phyloP scores from a whole-genome alignment of 148 eudicot genomes.

The Salicornia ramosissima region DNA sequence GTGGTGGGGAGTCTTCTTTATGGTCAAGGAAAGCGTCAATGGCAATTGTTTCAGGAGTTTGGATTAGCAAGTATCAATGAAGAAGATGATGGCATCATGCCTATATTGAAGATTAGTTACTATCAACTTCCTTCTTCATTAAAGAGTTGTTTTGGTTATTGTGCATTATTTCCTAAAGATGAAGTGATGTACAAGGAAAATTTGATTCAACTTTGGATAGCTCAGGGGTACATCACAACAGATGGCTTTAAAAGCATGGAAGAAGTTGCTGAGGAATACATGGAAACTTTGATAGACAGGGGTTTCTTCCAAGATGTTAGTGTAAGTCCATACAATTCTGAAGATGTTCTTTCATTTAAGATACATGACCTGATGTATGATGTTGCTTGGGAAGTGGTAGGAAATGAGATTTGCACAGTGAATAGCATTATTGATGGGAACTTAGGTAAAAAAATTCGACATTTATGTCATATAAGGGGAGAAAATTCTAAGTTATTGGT shows the following conservation, averaged over 20 bases:
- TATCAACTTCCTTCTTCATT: not conserved
- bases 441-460: not conserved
- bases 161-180: not conserved
- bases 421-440: not conserved
- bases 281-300: not conserved
- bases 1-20: not conserved
- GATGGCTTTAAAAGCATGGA: not conserved
- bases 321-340: not conserved
- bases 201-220: not conserved
- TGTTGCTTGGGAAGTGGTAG: not conserved
- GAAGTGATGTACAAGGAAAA: not conserved
- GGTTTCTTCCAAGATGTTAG: slow-evolving; percentile 7
- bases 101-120: not conserved
- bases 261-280: not conserved
- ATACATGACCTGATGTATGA: slow-evolving; percentile 18
- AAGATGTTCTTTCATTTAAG: not conserved
- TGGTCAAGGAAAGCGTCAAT: not conserved
- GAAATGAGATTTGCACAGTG: not conserved
- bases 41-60: not conserved
- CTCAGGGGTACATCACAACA: not conserved
- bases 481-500: no score
- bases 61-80: not conserved
- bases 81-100: not conserved
- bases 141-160: not conserved
- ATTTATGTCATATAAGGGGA: no score